phyloP scores from a whole-genome alignment of 257 asterid genomes.

The Gynochthodes officinalis region DNA sequence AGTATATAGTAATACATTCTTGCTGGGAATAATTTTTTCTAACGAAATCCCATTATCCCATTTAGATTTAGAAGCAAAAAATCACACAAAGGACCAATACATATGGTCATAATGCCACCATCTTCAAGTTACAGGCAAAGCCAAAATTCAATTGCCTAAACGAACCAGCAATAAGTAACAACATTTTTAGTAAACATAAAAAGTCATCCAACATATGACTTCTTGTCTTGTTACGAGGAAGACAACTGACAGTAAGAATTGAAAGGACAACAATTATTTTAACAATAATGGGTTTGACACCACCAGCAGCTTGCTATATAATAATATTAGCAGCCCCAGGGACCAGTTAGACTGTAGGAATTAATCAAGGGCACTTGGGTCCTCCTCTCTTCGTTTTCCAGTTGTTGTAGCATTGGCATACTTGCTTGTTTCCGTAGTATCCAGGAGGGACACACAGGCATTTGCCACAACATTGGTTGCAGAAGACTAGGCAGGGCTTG shows the following conservation, averaged over 20 bases:
- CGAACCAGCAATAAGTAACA: background rate
- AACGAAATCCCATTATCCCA: background rate
- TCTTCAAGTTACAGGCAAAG: background rate
- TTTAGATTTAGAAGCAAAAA: background rate
- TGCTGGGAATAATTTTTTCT: too few relatives aligned
- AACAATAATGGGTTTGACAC: background rate
- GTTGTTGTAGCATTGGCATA: conserved; percentile 43
- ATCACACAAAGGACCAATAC: background rate
- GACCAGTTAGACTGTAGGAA: too few relatives aligned
- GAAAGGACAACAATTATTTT: background rate
- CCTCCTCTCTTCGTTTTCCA: conserved; percentile 67
- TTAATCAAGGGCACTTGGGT: conserved; percentile 48
- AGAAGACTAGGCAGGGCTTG: conserved; percentile 41
- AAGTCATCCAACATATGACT: conserved; percentile 10
- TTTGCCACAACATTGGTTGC: conserved; percentile 51
- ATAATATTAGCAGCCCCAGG: background rate
- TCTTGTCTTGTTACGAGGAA: background rate
- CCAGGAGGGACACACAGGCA: conserved; percentile 73
- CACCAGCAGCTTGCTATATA: background rate
- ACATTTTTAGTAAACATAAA: background rate
- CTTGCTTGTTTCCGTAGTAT: conserved; percentile 43
- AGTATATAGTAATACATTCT: too few relatives aligned
- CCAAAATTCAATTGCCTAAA: background rate
- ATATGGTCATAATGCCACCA: background rate
- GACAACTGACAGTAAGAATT: background rate